phyloP scores from a whole-genome alignment of 2,329 filamentous ascomycete genomes.

The Chaetomiaceae sp. region DNA sequence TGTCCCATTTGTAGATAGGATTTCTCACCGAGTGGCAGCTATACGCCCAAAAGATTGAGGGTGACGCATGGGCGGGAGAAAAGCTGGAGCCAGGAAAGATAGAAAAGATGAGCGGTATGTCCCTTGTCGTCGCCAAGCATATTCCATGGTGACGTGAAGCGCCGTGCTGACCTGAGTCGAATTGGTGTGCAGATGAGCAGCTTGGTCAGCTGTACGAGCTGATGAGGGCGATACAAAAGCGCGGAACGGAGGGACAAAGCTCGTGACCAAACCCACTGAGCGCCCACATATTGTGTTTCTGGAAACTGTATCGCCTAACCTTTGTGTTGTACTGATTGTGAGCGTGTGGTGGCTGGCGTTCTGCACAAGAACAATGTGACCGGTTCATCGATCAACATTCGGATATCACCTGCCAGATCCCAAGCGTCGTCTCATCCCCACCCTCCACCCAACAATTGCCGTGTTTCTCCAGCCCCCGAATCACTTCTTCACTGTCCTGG shows the following conservation, averaged over 20 bases:
- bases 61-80: slow-evolving; percentile 75
- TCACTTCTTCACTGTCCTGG: no score
- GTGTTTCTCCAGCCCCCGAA: no score
- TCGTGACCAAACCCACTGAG: not conserved
- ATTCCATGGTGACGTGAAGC: not conserved
- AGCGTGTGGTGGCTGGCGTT: no score
- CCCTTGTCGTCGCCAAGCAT: not conserved
- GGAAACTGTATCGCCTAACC: no score
- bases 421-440: no score
- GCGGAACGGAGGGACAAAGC: slow-evolving; percentile 16
- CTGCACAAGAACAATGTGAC: no score
- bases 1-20: slow-evolving; percentile 58
- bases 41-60: slow-evolving; percentile 89
- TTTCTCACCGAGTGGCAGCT: slow-evolving; percentile 96
- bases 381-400: no score
- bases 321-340: no score
- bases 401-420: no score
- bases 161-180: no score
- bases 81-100: slow-evolving; percentile 79
- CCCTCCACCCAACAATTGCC: no score
- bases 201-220: slow-evolving; percentile 89
- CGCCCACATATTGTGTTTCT: no score
- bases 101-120: slow-evolving; percentile 86
- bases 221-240: slow-evolving; percentile 67
- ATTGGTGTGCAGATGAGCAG: slow-evolving; percentile 71